Conservation (phyloP, 257 asterid species). For the Scutellaria barbata region DNA sequence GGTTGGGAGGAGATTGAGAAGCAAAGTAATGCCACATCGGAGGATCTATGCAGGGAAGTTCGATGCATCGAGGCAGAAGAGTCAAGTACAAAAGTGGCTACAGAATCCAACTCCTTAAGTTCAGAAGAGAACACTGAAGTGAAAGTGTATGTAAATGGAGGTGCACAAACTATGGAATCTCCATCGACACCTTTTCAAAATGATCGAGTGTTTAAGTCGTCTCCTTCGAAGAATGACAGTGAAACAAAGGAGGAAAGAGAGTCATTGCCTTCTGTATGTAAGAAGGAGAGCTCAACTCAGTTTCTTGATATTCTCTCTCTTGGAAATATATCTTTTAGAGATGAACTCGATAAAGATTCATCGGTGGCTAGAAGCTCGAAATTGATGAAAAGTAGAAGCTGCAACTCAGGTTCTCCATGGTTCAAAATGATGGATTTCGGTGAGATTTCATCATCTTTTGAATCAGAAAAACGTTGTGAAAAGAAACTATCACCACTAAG, state of each 20-base stretch:
- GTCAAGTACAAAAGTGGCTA: slow-evolving; percentile 38
- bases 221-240: slow-evolving; percentile 41
- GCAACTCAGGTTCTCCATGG: slow-evolving; percentile 57
- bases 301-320: slow-evolving; percentile 45
- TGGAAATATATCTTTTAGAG: slow-evolving; percentile 46
- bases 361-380: slow-evolving; percentile 42
- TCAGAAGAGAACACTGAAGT: slow-evolving; percentile 41
- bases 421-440: slow-evolving; percentile 42
- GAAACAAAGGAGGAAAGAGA: slow-evolving; percentile 40
- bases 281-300: slow-evolving; percentile 45
- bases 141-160: slow-evolving; percentile 29
- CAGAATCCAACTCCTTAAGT: slow-evolving; percentile 33
- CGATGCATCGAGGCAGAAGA: slow-evolving; percentile 74
- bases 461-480: slow-evolving; percentile 50
- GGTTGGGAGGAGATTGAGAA: slow-evolving; percentile 86
- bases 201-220: slow-evolving; percentile 31
- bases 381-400: slow-evolving; percentile 75
- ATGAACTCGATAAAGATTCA: slow-evolving; percentile 42
- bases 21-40: slow-evolving; percentile 66
- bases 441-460: slow-evolving; percentile 53
- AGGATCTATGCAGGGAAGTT: slow-evolving; percentile 82
- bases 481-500: slow-evolving; percentile 51
- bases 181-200: slow-evolving; percentile 38
- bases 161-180: slow-evolving; percentile 30
- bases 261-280: slow-evolving; percentile 10